These are phyloP conservation scores for Leavenworthia alabamica DNA, from an alignment of 345 rosid genomes.

Conservation along the genomic window DNA sequence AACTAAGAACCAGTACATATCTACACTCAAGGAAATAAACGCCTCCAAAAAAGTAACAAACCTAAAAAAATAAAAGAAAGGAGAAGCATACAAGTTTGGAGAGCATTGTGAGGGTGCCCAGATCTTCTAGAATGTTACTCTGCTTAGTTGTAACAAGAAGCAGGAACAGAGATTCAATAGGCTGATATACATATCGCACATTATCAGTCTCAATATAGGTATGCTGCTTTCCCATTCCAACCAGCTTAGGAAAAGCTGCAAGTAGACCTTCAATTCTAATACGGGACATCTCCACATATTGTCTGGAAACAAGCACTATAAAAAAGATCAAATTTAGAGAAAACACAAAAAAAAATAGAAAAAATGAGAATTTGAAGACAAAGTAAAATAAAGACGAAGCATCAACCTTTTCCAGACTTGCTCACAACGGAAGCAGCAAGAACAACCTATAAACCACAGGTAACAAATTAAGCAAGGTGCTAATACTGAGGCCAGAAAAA, in stretches of 20 bases:
- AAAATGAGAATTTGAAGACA: background rate
- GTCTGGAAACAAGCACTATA: constrained; percentile 87
- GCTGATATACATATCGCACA: constrained; percentile 97
- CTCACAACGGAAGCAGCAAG: constrained; percentile 77
- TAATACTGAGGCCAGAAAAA: constrained; percentile 4
- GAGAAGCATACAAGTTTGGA: constrained; percentile 68
- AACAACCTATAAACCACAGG: constrained; percentile 57
- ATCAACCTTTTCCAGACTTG: constrained; percentile 95
- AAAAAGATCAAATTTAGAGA: constrained; percentile 12
- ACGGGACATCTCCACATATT: constrained; percentile 96
- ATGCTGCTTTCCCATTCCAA: constrained; percentile 95
- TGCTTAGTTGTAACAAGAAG: constrained; percentile 93
- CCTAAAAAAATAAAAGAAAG: background rate
- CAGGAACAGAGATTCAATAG: constrained; percentile 80
- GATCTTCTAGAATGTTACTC: constrained; percentile 96
- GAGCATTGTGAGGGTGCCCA: constrained; percentile 88
- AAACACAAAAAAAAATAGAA: background rate
- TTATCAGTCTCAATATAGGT: constrained; percentile 97
- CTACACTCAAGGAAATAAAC: background rate
- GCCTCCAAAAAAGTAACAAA: background rate
- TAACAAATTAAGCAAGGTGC: constrained; percentile 9
- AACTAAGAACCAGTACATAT: constrained; percentile 8
- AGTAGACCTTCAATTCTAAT: constrained; percentile 95
- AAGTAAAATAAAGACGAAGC: background rate
- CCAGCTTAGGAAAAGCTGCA: constrained; percentile 99